phyloP scores from a whole-genome alignment of 2,329 filamentous ascomycete genomes.

The Penicillium sumatraense region DNA sequence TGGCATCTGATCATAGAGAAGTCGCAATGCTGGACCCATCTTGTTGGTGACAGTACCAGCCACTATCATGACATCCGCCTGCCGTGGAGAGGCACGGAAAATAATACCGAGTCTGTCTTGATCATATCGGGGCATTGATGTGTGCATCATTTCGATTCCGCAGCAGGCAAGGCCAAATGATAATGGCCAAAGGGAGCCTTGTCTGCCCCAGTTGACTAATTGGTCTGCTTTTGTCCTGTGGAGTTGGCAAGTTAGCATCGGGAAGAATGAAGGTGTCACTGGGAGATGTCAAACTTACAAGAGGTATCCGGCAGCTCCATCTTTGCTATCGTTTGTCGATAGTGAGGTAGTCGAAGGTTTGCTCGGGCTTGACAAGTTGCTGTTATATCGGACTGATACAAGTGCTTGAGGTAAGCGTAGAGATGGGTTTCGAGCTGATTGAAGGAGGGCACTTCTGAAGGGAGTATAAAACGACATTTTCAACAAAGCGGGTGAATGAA shows the following conservation, averaged over 20 bases:
- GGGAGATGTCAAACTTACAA: constrained; percentile 3
- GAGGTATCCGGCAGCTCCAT: constrained; percentile 10
- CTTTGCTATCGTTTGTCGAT: background rate
- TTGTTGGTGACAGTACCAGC: constrained; percentile 94
- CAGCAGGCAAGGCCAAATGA: constrained; percentile 89
- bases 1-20: constrained; percentile 96
- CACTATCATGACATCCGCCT: constrained; percentile 92
- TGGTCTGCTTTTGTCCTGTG: constrained; percentile 75
- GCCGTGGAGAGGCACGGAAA: constrained; percentile 75
- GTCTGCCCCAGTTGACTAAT: constrained; percentile 81
- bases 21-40: constrained; percentile 88
- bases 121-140: constrained; percentile 68
- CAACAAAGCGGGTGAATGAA: too few species aligned
- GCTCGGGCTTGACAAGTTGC: background rate
- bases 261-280: background rate
- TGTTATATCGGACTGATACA: background rate
- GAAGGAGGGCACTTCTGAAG: background rate
- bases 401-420: background rate
- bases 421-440: background rate
- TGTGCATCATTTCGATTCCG: constrained; percentile 91
- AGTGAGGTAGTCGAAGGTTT: background rate
- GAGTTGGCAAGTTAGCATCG: background rate
- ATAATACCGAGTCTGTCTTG: constrained; percentile 13
- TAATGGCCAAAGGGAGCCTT: constrained; percentile 86
- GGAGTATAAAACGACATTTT: background rate